Evolutionary conservation across 179 eudicot species (phyloP).

Genomic region (Nepenthes alata): DNA sequence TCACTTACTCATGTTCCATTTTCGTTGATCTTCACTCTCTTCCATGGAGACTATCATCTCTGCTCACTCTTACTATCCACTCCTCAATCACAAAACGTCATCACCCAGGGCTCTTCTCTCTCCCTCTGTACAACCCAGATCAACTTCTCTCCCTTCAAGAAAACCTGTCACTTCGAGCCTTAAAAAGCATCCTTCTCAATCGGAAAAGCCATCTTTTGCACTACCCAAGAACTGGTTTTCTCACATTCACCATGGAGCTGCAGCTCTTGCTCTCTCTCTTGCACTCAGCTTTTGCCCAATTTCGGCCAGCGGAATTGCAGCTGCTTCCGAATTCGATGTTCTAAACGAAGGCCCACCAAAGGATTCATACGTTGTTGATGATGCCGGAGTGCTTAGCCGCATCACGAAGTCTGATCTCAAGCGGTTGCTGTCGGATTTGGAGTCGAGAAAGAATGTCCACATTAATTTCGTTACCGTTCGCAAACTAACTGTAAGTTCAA

Average conservation of each 20-base stretch:
- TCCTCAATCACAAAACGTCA: constrained; percentile 29
- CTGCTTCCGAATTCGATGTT: constrained; percentile 85
- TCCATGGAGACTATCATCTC: constrained; percentile 86
- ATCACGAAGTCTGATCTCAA: constrained; percentile 78
- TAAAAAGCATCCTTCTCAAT: constrained; percentile 21
- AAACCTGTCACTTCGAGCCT: constrained; percentile 43
- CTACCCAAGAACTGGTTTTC: constrained; percentile 43
- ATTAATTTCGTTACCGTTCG: constrained; percentile 79
- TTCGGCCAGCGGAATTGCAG: constrained; percentile 24
- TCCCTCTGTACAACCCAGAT: constrained; percentile 26
- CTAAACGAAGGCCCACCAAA: constrained; percentile 75
- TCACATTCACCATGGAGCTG: constrained; percentile 56
- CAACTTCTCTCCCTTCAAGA: constrained; percentile 16
- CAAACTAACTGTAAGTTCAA: constrained; percentile 72
- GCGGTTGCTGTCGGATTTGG: constrained; percentile 75
- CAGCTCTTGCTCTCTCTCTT: constrained; percentile 73
- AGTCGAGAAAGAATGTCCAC: constrained; percentile 77
- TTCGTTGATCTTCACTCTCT: constrained; percentile 12
- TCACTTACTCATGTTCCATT: constrained; percentile 10
- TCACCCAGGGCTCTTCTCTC: background rate
- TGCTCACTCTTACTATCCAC: constrained; percentile 43
- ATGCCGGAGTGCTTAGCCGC: constrained; percentile 91
- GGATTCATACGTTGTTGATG: constrained; percentile 81
- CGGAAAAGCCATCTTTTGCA: constrained; percentile 17
- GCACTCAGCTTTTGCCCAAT: constrained; percentile 64